phyloP scores from a whole-genome alignment of 345 rosid genomes.

The Syzygium aqueum region DNA sequence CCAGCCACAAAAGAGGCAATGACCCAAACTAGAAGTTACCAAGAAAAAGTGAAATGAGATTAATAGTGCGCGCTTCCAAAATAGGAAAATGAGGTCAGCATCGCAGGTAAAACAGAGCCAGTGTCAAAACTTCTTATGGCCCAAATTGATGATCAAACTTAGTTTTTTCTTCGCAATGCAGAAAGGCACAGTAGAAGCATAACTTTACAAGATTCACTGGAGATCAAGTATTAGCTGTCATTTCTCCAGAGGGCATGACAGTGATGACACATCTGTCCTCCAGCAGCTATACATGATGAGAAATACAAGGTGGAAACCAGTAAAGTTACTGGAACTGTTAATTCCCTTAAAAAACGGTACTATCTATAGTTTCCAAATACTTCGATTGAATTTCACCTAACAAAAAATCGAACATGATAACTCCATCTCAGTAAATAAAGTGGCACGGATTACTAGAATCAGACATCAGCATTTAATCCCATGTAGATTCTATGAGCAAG shows the following conservation, averaged over 20 bases:
- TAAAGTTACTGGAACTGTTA: not conserved
- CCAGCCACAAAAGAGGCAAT: not conserved
- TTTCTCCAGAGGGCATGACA: not conserved
- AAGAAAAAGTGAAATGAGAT: not conserved
- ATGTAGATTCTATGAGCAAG: not conserved
- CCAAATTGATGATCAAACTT: not conserved
- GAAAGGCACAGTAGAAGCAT: not conserved
- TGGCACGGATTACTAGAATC: not conserved
- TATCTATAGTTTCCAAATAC: not conserved
- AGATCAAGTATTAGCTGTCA: not conserved
- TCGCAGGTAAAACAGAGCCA: not conserved
- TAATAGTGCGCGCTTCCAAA: not conserved
- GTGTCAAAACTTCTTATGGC: not conserved
- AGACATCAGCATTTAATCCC: not conserved
- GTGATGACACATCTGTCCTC: not conserved
- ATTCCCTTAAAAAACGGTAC: not conserved
- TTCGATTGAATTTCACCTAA: not conserved
- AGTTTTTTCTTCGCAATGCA: not conserved
- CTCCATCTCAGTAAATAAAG: not conserved
- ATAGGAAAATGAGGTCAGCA: not conserved
- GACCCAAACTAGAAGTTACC: not conserved
- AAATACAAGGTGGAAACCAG: not conserved
- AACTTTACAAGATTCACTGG: not conserved
- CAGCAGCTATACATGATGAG: not conserved
- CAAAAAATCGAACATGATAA: not conserved